These are phyloP conservation scores for Stipa capillata DNA, from an alignment of 176 grass and related monocot species.

Conservation along the genomic window DNA sequence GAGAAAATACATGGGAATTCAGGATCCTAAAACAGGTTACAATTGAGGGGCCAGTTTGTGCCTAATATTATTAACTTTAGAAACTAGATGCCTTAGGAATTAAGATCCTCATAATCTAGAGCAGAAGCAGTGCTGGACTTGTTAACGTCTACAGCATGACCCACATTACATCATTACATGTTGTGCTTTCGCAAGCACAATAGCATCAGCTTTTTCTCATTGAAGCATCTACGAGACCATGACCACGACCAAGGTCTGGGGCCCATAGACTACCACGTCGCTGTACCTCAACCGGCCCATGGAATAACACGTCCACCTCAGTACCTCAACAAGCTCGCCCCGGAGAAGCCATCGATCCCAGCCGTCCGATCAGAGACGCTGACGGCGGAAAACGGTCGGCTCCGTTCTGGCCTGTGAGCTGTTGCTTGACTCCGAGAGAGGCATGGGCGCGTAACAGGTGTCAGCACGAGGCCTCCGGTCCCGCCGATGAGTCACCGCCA, in stretches of 20 bases:
- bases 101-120: neutral
- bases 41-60: too few relatives aligned
- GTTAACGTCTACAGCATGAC: neutral
- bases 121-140: neutral
- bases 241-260: too few relatives aligned
- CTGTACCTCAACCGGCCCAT: neutral
- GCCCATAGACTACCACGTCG: neutral
- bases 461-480: neutral
- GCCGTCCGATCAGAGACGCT: neutral
- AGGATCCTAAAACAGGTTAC: too few relatives aligned
- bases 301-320: neutral
- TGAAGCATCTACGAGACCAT: neutral
- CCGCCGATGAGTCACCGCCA: constrained; percentile 15
- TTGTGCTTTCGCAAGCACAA: neutral
- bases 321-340: neutral
- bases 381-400: neutral
- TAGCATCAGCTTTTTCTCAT: neutral
- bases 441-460: constrained; percentile 1
- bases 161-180: neutral
- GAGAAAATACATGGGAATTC: too few relatives aligned
- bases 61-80: too few relatives aligned
- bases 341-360: neutral
- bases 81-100: neutral
- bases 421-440: too few relatives aligned
- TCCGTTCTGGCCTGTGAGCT: neutral